Conservation (phyloP, 2,329 filamentous ascomycete genomes). For the Diplodia intermedia region DNA sequence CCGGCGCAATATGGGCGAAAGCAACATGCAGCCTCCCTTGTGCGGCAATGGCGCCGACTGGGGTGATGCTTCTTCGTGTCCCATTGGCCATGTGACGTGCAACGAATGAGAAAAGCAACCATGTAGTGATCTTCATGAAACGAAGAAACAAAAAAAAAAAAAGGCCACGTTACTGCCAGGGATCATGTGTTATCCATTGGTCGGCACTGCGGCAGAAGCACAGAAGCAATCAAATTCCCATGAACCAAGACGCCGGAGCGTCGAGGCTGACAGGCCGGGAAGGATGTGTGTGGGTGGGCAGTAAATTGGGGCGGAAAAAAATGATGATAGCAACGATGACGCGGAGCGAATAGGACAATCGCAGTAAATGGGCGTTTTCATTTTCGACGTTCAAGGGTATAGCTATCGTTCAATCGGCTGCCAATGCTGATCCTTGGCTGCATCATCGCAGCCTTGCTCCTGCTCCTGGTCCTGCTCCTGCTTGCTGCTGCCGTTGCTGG, state of each 20-base stretch:
- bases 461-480: neutral
- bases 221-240: neutral
- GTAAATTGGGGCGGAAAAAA: too few relatives aligned
- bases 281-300: too few relatives aligned
- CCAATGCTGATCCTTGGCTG: neutral
- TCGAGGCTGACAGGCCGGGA: neutral
- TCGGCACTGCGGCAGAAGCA: neutral
- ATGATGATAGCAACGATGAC: neutral
- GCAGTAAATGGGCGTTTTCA: neutral
- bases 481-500: neutral
- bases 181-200: neutral
- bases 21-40: neutral
- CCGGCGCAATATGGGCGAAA: neutral
- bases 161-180: neutral
- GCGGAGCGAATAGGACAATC: neutral
- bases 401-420: neutral
- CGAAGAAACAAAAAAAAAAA: neutral
- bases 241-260: slow-evolving; percentile 1
- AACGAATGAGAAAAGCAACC: neutral
- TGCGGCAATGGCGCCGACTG: neutral
- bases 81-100: neutral
- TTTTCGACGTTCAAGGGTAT: neutral
- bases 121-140: neutral
- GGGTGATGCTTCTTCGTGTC: neutral
- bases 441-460: neutral